These are phyloP conservation scores for Boletus speciosus DNA, from an alignment of 768 basidiomycete species.

Conservation along the genomic window DNA sequence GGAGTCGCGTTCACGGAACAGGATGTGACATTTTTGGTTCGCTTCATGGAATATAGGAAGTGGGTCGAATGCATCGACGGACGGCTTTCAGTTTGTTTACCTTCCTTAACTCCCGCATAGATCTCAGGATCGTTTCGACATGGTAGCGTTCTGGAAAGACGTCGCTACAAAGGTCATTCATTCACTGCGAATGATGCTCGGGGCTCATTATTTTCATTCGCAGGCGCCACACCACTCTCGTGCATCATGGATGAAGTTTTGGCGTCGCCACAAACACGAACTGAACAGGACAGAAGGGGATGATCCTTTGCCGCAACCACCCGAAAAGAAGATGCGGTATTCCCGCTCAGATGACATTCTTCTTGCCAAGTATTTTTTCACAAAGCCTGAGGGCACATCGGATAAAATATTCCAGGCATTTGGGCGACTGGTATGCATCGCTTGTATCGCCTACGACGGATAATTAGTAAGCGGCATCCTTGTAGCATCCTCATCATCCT, in stretches of 20 bases:
- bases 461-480: neutral
- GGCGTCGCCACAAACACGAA: slow-evolving; percentile 85
- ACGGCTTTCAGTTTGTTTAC: slow-evolving; percentile 1
- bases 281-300: slow-evolving; percentile 62
- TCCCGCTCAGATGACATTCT: slow-evolving; percentile 75
- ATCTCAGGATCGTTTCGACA: slow-evolving; percentile 60
- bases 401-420: slow-evolving; percentile 85
- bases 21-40: slow-evolving; percentile 72
- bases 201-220: neutral
- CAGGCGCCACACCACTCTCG: slow-evolving; percentile 88
- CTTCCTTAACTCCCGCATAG: slow-evolving; percentile 26
- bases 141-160: slow-evolving; percentile 80
- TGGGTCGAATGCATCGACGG: slow-evolving; percentile 32
- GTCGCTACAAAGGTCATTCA: slow-evolving; percentile 58
- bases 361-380: slow-evolving; percentile 70
- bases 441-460: neutral
- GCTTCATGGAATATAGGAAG: slow-evolving; percentile 77
- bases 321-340: slow-evolving; percentile 88
- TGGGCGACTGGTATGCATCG: slow-evolving; percentile 54
- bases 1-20: slow-evolving; percentile 87
- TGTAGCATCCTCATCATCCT: slow-evolving; percentile 80
- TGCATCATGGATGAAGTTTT: slow-evolving; percentile 94
- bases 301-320: slow-evolving; percentile 68
- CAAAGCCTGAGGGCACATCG: slow-evolving; percentile 74
- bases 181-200: neutral